Base-by-base conservation (phyloP, 768 basidiomycete genomes). In the Pulveroboletus ravenelii region DNA sequence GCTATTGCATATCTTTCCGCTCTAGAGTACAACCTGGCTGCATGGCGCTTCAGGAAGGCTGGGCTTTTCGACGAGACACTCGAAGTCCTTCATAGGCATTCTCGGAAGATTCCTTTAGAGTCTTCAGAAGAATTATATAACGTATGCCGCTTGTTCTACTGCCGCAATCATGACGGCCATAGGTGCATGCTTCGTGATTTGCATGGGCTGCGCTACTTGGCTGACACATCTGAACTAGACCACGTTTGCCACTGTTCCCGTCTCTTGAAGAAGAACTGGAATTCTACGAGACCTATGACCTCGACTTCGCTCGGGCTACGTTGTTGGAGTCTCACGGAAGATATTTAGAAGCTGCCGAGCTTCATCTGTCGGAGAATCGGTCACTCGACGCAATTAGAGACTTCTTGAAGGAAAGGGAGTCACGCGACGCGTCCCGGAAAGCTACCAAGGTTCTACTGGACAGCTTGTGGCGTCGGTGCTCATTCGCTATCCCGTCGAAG, bases 31-130 rank as follows among this genome's bases (percentile, higher is more conserved):
- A 68, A 70, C 3, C 53, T 63, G 3, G 74, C 78, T 2, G 78
- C 77, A 1, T 65, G 69, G 48, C 64, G 71, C n/a, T 85, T 74
- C 50, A 71, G 78, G n/a, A 73, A 78, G 48, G 66, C 67, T 1
- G 76, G 74, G 2, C 60, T 60, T 31, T 83, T 85, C 43, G 78
- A 80, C 40, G 72, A 82, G 40, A 82, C 82, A 0, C 67, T 81
- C 0, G 58, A 68, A 3, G 65, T 84, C 12, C 69, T 84, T 13
- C 53, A 70, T 17, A 40, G 51, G 0, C 60, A 80, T 52, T 35
- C 60, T 10, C 40, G 53, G 1, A 47, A 62, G 5, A 69, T 82
- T 20, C 51, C 68, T 1, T 25, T 41, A 1, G 60, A 58, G 0
- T 61, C 77, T 5, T 69, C 60, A 0, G 50, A 54, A 17, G 62